Evolutionary conservation across 2,329 filamentous ascomycete species (phyloP).

Genomic region (Aspergillus pseudonomiae): DNA sequence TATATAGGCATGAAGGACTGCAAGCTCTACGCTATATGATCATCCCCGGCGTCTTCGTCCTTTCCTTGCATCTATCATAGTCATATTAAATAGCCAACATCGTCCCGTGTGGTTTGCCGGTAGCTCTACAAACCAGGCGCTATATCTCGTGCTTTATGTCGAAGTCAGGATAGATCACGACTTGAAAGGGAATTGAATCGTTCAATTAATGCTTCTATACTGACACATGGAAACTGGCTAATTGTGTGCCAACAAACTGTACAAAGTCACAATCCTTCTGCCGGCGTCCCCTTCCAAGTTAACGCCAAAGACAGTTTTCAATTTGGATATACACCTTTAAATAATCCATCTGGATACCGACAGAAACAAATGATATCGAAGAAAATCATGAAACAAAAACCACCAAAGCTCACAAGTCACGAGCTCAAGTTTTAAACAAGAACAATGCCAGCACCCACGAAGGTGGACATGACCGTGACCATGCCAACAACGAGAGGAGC

Average conservation of each 20-base stretch:
- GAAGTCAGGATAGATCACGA: neutral
- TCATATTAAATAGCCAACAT: too few relatives aligned
- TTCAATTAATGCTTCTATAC: constrained; percentile 18
- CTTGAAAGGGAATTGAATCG: neutral
- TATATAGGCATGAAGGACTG: too few relatives aligned
- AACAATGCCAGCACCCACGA: constrained; percentile 55
- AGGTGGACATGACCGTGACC: constrained; percentile 54
- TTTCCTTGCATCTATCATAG: too few relatives aligned
- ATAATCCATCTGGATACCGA: constrained; percentile 5
- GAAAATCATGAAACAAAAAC: constrained; percentile 13
- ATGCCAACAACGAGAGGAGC: constrained; percentile 56
- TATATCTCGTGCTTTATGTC: neutral
- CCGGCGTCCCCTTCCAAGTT: constrained; percentile 1
- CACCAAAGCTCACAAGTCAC: neutral
- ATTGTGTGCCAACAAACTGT: constrained; percentile 18
- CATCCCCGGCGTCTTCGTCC: too few relatives aligned
- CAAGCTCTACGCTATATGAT: too few relatives aligned
- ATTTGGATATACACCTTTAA: constrained; percentile 7
- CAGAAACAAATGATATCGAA: constrained; percentile 12
- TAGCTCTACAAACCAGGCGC: neutral
- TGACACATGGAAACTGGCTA: constrained; percentile 8
- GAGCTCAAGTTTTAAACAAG: constrained; percentile 29
- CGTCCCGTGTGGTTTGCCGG: too few relatives aligned
- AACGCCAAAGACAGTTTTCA: constrained; percentile 10
- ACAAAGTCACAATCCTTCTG: constrained; percentile 14